phyloP scores from a whole-genome alignment of 2,329 filamentous ascomycete genomes.

The Fonsecaea pedrosoi region DNA sequence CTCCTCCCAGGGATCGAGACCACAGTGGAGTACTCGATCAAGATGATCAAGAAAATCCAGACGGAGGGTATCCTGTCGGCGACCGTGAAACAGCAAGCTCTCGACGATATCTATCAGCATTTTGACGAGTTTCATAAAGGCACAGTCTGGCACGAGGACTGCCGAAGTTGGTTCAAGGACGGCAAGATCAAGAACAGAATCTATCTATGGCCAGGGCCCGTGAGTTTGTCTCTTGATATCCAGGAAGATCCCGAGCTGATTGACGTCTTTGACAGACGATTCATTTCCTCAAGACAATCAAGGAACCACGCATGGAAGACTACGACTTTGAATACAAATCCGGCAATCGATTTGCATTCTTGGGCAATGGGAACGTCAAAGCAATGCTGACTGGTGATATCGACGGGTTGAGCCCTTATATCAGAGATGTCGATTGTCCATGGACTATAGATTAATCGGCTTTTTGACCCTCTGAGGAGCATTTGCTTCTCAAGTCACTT shows the following conservation, averaged over 20 bases:
- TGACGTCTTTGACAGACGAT: conserved; percentile 42
- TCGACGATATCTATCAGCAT: conserved; percentile 38
- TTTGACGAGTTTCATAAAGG: conserved; percentile 47
- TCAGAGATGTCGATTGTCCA: background rate
- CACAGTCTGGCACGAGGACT: conserved; percentile 46
- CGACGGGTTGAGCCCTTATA: conserved; percentile 14
- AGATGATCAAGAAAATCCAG: conserved; percentile 28
- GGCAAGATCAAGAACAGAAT: conserved; percentile 44
- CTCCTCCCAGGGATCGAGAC: conserved; percentile 46
- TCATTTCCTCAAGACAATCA: conserved; percentile 43
- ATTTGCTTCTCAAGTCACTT: no score
- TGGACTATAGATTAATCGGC: no score
- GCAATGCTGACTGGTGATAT: conserved; percentile 32
- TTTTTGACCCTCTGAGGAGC: no score
- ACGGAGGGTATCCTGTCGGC: conserved; percentile 46
- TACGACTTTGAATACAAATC: conserved; percentile 47
- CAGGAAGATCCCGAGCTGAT: background rate
- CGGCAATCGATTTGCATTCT: conserved; percentile 49
- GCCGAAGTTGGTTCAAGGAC: conserved; percentile 50
- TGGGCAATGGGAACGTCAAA: conserved; percentile 55
- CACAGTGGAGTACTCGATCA: conserved; percentile 45
- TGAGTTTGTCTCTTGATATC: conserved; percentile 6
- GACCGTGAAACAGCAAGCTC: conserved; percentile 34
- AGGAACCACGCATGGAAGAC: conserved; percentile 46
- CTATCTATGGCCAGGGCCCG: conserved; percentile 47